Conservation (phyloP, 2,329 filamentous ascomycete species). For the Penicillium paneum region DNA sequence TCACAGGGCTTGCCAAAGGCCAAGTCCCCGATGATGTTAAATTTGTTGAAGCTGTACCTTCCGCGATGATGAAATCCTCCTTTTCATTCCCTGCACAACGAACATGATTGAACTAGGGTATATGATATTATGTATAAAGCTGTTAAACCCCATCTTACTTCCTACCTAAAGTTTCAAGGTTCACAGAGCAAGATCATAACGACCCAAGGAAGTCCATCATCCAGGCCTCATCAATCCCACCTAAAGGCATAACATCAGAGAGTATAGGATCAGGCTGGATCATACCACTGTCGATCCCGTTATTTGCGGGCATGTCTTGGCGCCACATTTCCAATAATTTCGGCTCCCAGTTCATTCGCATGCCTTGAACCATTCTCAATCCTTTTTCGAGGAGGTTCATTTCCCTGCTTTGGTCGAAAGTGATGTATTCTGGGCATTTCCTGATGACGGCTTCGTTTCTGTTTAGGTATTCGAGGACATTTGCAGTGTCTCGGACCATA, state of each 20-base stretch:
- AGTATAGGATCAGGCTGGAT: conserved; percentile 6
- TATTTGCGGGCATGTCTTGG: conserved; percentile 6
- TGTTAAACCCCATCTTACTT: background rate
- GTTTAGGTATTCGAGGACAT: conserved; percentile 24
- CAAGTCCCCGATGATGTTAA: conserved; percentile 44
- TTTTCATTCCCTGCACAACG: conserved; percentile 23
- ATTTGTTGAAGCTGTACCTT: conserved; percentile 37
- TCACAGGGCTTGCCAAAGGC: conserved; percentile 42
- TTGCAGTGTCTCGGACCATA: conserved; percentile 25
- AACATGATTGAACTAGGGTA: conserved; percentile 7
- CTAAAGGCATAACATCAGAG: conserved; percentile 12
- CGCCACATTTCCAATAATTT: conserved; percentile 22
- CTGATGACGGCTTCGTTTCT: conserved; percentile 15
- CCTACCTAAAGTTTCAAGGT: background rate
- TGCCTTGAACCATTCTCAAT: conserved; percentile 13
- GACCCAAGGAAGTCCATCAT: conserved; percentile 25
- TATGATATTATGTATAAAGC: background rate
- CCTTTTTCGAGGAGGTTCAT: conserved; percentile 20
- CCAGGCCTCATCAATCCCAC: conserved; percentile 21
- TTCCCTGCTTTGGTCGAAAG: conserved; percentile 3
- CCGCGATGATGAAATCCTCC: background rate
- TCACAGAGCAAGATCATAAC: conserved; percentile 6
- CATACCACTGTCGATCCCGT: conserved; percentile 2
- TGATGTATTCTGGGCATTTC: conserved; percentile 1
- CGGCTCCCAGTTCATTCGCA: conserved; percentile 22